Percentiles rank a stretch among this genome's conserved stretches.
Conservation (phyloP, 2,329 filamentous ascomycete genomes). For the Akanthomyces muscarius region DNA sequence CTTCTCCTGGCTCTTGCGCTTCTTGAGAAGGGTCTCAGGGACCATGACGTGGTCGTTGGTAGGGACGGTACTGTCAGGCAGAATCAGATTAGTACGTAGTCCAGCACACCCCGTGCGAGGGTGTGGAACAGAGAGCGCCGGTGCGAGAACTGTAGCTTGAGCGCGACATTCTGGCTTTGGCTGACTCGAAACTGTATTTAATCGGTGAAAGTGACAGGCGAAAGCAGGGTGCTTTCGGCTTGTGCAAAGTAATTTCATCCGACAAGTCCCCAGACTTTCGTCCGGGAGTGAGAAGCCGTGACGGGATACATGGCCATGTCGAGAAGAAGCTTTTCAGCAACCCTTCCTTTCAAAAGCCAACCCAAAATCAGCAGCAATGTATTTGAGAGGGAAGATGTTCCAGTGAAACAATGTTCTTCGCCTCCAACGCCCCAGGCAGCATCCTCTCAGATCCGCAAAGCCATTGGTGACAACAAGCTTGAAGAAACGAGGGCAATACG, state of each 20-base stretch:
- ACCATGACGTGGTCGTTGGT: slow-evolving; percentile 95
- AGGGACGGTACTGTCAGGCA: slow-evolving; percentile 69
- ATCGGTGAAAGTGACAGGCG: slow-evolving; percentile 60
- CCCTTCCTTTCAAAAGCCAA: not conserved
- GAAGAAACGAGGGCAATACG: slow-evolving; percentile 52
- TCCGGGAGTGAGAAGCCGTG: slow-evolving; percentile 36
- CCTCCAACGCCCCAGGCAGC: slow-evolving; percentile 15
- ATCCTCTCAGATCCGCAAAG: slow-evolving; percentile 36
- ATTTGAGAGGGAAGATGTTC: slow-evolving; percentile 77
- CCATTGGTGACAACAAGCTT: slow-evolving; percentile 39
- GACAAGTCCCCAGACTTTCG: slow-evolving; percentile 64
- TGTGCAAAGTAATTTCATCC: slow-evolving; percentile 52
- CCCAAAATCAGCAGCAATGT: slow-evolving; percentile 53
- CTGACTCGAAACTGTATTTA: slow-evolving; percentile 78
- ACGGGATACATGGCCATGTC: slow-evolving; percentile 24
- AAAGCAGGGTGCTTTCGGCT: not conserved
- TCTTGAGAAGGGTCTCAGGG: slow-evolving; percentile 99
- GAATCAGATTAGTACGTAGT: slow-evolving; percentile 75
- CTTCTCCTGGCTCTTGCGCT: slow-evolving; percentile 99
- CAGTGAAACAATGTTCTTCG: slow-evolving; percentile 51
- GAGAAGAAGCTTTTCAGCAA: slow-evolving; percentile 9
- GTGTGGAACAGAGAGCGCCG: slow-evolving; percentile 69
- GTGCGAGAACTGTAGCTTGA: slow-evolving; percentile 89
- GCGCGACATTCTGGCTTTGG: slow-evolving; percentile 88
- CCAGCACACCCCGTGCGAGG: slow-evolving; percentile 51